These are phyloP conservation scores for Ceratocystis destructans DNA, from an alignment of 2,329 filamentous ascomycete species.

Conservation along the genomic window DNA sequence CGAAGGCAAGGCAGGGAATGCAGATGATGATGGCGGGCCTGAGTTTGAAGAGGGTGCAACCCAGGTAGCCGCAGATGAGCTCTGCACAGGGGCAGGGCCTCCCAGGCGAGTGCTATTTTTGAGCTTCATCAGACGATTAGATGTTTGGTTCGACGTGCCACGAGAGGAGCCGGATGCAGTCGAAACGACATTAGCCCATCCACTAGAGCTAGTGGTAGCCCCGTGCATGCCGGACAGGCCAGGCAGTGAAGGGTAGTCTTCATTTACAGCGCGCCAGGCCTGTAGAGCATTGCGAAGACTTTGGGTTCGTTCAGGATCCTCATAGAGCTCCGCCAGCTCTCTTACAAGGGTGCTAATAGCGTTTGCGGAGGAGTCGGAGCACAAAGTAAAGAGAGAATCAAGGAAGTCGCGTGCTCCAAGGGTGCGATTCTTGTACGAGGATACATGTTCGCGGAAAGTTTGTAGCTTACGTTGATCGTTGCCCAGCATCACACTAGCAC, in stretches of 20 bases:
- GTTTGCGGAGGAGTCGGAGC: constrained; percentile 60
- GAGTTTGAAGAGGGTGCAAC: constrained; percentile 21
- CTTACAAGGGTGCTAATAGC: constrained; percentile 80
- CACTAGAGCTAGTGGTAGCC: constrained; percentile 40
- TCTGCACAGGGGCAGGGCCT: constrained; percentile 23
- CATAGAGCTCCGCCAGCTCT: constrained; percentile 85
- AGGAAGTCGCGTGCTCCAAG: constrained; percentile 64
- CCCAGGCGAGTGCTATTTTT: constrained; percentile 43
- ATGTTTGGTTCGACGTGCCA: constrained; percentile 34
- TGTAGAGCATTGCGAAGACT: constrained; percentile 74
- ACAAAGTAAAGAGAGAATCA: constrained; percentile 75
- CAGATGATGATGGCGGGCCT: constrained; percentile 23
- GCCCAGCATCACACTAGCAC: constrained; percentile 65
- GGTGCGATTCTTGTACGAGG: constrained; percentile 57
- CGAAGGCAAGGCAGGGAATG: constrained; percentile 34
- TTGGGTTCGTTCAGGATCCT: constrained; percentile 62
- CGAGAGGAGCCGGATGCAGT: constrained; percentile 38
- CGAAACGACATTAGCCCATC: constrained; percentile 46
- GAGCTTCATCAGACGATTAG: constrained; percentile 42
- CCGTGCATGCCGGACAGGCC: constrained; percentile 57
- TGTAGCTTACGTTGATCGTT: constrained; percentile 62
- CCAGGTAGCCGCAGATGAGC: constrained; percentile 13
- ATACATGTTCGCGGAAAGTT: constrained; percentile 68
- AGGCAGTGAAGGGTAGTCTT: constrained; percentile 84
- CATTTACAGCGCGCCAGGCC: constrained; percentile 89